Conservation (phyloP, 257 asterid genomes). For the Nicotiana benthamiana region DNA sequence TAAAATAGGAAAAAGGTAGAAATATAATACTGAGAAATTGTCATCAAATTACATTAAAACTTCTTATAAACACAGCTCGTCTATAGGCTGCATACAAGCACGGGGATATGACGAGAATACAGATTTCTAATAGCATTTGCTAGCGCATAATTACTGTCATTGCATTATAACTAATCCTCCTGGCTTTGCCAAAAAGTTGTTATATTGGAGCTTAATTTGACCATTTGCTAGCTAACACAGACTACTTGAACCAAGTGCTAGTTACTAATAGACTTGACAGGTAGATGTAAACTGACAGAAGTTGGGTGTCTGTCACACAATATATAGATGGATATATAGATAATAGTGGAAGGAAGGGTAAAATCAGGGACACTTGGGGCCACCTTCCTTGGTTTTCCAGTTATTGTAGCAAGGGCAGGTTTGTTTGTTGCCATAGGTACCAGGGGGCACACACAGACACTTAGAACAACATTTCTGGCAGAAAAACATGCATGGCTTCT, state of each 20-base stretch:
- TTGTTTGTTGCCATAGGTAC: conserved; percentile 9
- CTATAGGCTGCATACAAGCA: background rate
- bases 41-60: too few species aligned
- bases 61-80: background rate
- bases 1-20: too few species aligned
- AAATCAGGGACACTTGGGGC: conserved; percentile 8
- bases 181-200: too few species aligned
- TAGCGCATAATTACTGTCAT: background rate
- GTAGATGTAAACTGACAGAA: too few species aligned
- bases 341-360: too few species aligned
- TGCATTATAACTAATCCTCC: background rate
- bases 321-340: too few species aligned
- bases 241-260: too few species aligned
- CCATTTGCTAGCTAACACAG: too few species aligned
- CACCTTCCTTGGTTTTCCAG: conserved; percentile 14
- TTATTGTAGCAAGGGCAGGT: conserved; percentile 13
- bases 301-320: too few species aligned
- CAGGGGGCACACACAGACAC: conserved; percentile 9
- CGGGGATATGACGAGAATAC: background rate
- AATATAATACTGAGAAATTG: too few species aligned
- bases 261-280: too few species aligned
- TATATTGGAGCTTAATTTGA: too few species aligned
- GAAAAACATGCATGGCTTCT: conserved; percentile 11
- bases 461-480: conserved; percentile 10
- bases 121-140: background rate